Evolutionary conservation across 768 basidiomycete species (phyloP), one percentile per base, ranked within the genome.

Genomic region (Boletus barrowsii): DNA sequence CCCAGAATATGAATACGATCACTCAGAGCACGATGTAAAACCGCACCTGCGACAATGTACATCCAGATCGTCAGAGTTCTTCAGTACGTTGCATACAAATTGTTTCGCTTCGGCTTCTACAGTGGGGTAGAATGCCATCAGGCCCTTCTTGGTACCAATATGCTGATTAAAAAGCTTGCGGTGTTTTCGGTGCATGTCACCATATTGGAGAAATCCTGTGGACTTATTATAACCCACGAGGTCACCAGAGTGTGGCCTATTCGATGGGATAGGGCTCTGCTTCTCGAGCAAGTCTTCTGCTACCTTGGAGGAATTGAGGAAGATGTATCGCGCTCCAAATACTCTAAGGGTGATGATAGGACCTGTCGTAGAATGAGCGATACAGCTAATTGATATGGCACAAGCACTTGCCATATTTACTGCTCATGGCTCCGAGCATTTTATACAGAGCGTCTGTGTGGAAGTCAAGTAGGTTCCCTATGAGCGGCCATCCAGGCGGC

Each of bases 401-500:
- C 37, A 15, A 10, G 3, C 32, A 64, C 72, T 52, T 62, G 77
- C 83, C 83, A 57, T 76, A 84, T 64, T 67, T 67, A 55, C 79
- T 71, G 40, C 39, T 26, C 55, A 61, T 35, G 36, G 71, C 68
- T 6, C 75, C 73, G 53, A 81, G 80, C 0, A 76, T 79, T 17
- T 78, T 53, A 79, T 82, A 82, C 53, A 78, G 76, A 43, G 73
- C 68, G 35, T 74, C 68, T 14, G 67, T 66, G 30, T 81, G 83
- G 74, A 84, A 77, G 55, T 84, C 81, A n/a, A 82, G 62, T 6
- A 80, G 60, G 57, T 83, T 83, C 29, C 83, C 83, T 39, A 84
- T 67, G 9, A 84, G 35, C 7, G 75, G 81, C 42, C 53, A 55
- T 24, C 55, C 59, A 18, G 39, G 11, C 1, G 62, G 62, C 3